phyloP scores from a whole-genome alignment of 2,329 filamentous ascomycete genomes.

The Escovopsis weberi region DNA sequence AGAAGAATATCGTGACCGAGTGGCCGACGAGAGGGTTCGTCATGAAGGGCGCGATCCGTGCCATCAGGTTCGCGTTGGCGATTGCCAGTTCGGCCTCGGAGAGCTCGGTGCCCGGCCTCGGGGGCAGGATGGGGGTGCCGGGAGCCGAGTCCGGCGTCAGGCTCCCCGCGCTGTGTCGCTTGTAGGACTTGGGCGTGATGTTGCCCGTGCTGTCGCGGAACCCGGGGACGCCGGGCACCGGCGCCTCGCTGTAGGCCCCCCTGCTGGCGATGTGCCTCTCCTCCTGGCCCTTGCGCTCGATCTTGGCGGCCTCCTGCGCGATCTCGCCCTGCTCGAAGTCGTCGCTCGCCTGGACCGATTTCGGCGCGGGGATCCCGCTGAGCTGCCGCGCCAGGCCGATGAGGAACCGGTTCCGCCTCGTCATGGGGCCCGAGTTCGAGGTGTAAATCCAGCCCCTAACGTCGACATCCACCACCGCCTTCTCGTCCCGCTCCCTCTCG shows the following conservation, averaged over 20 bases:
- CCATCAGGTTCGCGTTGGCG: constrained; percentile 80
- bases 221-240: constrained; percentile 27
- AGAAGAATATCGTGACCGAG: constrained; percentile 88
- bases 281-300: constrained; percentile 55
- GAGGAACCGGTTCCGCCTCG: constrained; percentile 70
- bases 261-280: constrained; percentile 57
- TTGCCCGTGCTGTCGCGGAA: background rate
- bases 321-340: constrained; percentile 49
- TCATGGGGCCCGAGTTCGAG: constrained; percentile 73
- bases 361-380: constrained; percentile 68
- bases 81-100: constrained; percentile 59
- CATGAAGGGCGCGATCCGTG: constrained; percentile 77
- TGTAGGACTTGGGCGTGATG: background rate
- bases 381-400: constrained; percentile 77
- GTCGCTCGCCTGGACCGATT: constrained; percentile 29
- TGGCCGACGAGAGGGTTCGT: constrained; percentile 64
- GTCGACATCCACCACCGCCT: constrained; percentile 83
- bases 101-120: constrained; percentile 41
- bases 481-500: constrained; percentile 66
- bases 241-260: constrained; percentile 60
- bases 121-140: constrained; percentile 27
- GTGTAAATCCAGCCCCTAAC: constrained; percentile 91
- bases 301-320: constrained; percentile 58
- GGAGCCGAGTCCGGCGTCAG: constrained; percentile 25
- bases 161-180: constrained; percentile 1